Conservation (phyloP, 495 filamentous ascomycete species). For the Penicillium crystallinum region DNA sequence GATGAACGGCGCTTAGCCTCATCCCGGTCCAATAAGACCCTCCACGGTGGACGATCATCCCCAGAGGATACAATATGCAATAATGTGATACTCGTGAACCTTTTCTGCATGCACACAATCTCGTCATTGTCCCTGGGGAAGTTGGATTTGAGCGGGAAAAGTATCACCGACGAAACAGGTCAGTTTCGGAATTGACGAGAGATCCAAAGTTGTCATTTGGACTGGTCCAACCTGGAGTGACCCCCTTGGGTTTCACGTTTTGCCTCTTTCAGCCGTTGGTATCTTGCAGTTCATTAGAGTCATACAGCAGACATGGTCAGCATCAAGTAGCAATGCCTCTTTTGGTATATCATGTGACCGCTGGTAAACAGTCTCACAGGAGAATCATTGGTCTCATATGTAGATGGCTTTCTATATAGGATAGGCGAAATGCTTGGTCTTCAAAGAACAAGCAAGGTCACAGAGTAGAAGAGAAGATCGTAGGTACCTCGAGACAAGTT, state of each 20-base stretch:
- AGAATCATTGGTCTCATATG: too few relatives aligned
- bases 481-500: too few relatives aligned
- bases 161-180: background rate
- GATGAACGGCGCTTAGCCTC: conserved; percentile 10
- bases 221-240: background rate
- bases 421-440: too few relatives aligned
- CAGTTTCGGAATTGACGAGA: background rate
- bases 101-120: background rate
- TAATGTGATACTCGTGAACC: background rate
- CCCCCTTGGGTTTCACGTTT: background rate
- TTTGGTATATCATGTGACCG: background rate
- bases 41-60: background rate
- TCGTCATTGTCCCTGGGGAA: background rate
- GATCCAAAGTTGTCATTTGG: background rate
- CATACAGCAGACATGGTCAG: background rate
- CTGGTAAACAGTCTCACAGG: background rate
- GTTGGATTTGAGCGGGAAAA: background rate
- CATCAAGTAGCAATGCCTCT: background rate
- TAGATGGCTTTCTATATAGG: too few relatives aligned
- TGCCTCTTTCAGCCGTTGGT: background rate
- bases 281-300: background rate
- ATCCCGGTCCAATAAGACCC: conserved; percentile 1
- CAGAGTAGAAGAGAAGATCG: too few relatives aligned
- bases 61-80: background rate
- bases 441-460: too few relatives aligned